Base-by-base conservation (phyloP, 441 rosid species). In the Populus hybrid region DNA sequence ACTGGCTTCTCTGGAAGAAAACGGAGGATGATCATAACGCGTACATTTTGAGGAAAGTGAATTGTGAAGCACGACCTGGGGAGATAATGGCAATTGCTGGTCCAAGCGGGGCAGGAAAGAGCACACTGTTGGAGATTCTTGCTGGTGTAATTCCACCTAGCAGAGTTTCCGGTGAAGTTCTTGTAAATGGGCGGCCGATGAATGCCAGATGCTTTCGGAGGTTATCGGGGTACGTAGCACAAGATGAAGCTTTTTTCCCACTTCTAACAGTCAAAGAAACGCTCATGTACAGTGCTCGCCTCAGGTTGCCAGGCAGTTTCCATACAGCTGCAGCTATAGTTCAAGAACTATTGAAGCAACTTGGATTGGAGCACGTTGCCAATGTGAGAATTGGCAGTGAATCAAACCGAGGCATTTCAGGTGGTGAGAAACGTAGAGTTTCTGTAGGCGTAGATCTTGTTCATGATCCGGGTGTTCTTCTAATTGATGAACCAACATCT, bases 31-130 rank as follows among this genome's bases (percentile, higher is more conserved):
- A 68, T n/a, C n/a, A n/a, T 67, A 69, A 30, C 10, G 66, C 24
- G n/a, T 81, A 57, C 69, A 80, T 88, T 77, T 66, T 88, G 77
- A 83, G 79, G 64, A 81, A 82, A 72, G 86, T 82, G 28, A 68
- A 69, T 34, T 88, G 88, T 67, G 87, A 79, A 28, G 81, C 81
- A 57, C 28, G 26, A 69, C 81, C 81, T 11, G 77, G 77, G 10
- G 91, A 90, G 75, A 88, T 93, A 77, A 92, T 89, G 34, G 98
- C 98, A 78, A 78, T 93, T 18, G 96, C 92, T 38, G 94, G 98
- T 72, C 98, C 97, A 0, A 91, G 94, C 63, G 94, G 94, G 6
- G 97, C 94, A 9, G 98, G 97, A 50, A 93, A 92, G 70, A 90
- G 96, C 71, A 89, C 98, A 36, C 91, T 93, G 68, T 89, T 93